A percentile compares a stretch with the other conserved stretches of the same genome.
phyloP scores from a whole-genome alignment of 495 filamentous ascomycete species.

The Aspergillus mulundensis region DNA sequence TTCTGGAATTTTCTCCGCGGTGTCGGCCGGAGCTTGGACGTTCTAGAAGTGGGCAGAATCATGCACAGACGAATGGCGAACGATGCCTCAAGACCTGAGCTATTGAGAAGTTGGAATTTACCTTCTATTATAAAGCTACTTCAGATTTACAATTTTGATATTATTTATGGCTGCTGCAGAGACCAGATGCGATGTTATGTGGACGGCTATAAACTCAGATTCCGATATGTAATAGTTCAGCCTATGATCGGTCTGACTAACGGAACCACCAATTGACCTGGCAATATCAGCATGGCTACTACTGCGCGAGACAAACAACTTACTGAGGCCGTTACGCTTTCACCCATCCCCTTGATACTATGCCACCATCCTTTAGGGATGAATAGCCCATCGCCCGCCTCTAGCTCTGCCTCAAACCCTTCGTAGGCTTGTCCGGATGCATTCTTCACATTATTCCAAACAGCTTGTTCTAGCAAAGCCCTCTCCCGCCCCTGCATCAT shows the following conservation, averaged over 20 bases:
- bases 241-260: slow-evolving; percentile 21
- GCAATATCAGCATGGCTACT: slow-evolving; percentile 27
- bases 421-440: slow-evolving; percentile 22
- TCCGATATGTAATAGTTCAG: background rate
- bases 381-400: slow-evolving; percentile 70
- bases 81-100: no score
- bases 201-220: no score
- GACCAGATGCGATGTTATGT: no score
- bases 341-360: slow-evolving; percentile 71
- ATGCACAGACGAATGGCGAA: no score
- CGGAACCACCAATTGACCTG: slow-evolving; percentile 95
- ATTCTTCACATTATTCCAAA: slow-evolving; percentile 56
- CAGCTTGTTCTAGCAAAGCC: slow-evolving; percentile 55
- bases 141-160: background rate
- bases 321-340: slow-evolving; percentile 63
- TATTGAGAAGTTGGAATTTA: no score
- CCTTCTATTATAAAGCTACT: background rate
- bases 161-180: background rate
- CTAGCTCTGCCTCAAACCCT: slow-evolving; percentile 56
- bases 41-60: background rate
- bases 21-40: background rate
- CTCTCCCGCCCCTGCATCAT: slow-evolving; percentile 85
- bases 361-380: slow-evolving; percentile 97
- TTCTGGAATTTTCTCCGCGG: slow-evolving; percentile 30
- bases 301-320: slow-evolving; percentile 23